phyloP scores from a whole-genome alignment of 805 yeast species.

The Schizosaccharomyces pombe region DNA sequence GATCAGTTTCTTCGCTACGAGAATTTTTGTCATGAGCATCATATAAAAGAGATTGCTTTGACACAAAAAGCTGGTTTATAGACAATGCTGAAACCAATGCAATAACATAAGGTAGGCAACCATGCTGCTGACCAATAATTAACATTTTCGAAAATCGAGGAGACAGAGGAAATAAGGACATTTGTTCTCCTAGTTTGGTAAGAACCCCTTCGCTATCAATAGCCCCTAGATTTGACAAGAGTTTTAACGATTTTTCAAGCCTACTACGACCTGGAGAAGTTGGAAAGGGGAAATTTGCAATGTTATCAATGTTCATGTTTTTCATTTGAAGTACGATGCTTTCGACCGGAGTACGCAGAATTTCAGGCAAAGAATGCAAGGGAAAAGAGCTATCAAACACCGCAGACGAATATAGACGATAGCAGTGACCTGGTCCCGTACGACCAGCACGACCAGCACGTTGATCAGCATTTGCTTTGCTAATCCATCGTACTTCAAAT shows the following conservation, averaged over 20 bases:
- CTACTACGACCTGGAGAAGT: constrained; percentile 58
- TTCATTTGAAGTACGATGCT: constrained; percentile 91
- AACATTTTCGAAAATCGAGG: constrained; percentile 86
- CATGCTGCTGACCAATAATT: constrained; percentile 64
- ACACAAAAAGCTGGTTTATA: constrained; percentile 75
- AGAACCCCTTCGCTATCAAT: constrained; percentile 30
- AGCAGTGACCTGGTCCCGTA: constrained; percentile 96
- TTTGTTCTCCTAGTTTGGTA: constrained; percentile 59
- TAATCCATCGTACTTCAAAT: constrained; percentile 73
- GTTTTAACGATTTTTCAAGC: constrained; percentile 38
- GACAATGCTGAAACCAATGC: constrained; percentile 80
- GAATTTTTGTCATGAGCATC: constrained; percentile 15
- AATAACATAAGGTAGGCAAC: constrained; percentile 67
- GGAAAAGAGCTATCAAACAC: constrained; percentile 67
- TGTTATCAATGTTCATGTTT: constrained; percentile 83
- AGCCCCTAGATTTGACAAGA: constrained; percentile 60
- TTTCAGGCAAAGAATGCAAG: constrained; percentile 73
- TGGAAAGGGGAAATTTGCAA: constrained; percentile 84
- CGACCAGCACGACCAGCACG: constrained; percentile 95
- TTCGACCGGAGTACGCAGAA: constrained; percentile 84
- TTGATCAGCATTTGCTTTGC: constrained; percentile 89
- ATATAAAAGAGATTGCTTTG: constrained; percentile 36
- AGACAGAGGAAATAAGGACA: constrained; percentile 79
- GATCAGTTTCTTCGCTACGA: constrained; percentile 9
- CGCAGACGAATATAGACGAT: constrained; percentile 79